Percentiles rank a stretch among this genome's conserved stretches.
Evolutionary conservation across 2,329 filamentous ascomycete species (phyloP).

Genomic region (Blumeria graminis): DNA sequence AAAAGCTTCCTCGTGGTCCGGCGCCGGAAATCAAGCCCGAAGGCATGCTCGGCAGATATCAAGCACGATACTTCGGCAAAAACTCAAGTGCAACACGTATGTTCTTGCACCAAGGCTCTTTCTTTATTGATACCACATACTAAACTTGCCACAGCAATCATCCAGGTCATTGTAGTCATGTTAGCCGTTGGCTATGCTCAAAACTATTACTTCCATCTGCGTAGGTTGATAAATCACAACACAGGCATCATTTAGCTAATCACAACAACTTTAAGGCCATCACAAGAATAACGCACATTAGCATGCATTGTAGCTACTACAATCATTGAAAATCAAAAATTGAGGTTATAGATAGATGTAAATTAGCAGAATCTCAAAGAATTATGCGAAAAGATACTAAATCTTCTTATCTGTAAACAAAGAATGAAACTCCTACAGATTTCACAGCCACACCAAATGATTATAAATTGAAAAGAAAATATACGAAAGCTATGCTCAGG

Average conservation of each 20-base stretch:
- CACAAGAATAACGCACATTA: slow-evolving; percentile 99
- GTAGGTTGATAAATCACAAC: slow-evolving; percentile 31
- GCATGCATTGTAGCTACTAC: not conserved
- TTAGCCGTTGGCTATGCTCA: slow-evolving; percentile 75
- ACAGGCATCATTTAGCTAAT: slow-evolving; percentile 7
- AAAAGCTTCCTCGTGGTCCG: slow-evolving; percentile 82
- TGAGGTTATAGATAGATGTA: too few species aligned
- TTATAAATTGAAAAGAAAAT: too few species aligned
- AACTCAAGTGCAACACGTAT: slow-evolving; percentile 73
- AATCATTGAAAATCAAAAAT: not conserved
- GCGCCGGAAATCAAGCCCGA: slow-evolving; percentile 64
- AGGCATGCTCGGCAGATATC: slow-evolving; percentile 72
- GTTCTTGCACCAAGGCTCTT: slow-evolving; percentile 18
- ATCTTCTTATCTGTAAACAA: too few species aligned
- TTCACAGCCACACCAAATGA: too few species aligned
- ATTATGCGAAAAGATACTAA: too few species aligned
- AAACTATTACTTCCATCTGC: slow-evolving; percentile 99
- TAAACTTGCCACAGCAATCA: slow-evolving; percentile 37
- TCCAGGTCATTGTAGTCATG: slow-evolving; percentile 62
- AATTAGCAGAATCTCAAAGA: too few species aligned
- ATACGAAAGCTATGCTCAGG: too few species aligned
- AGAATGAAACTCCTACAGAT: too few species aligned
- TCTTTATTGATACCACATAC: slow-evolving; percentile 4
- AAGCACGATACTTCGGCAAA: slow-evolving; percentile 83
- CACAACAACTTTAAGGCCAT: slow-evolving; percentile 41